These are phyloP conservation scores for Populus hybrid DNA, from an alignment of 441 rosid species.

Conservation along the genomic window DNA sequence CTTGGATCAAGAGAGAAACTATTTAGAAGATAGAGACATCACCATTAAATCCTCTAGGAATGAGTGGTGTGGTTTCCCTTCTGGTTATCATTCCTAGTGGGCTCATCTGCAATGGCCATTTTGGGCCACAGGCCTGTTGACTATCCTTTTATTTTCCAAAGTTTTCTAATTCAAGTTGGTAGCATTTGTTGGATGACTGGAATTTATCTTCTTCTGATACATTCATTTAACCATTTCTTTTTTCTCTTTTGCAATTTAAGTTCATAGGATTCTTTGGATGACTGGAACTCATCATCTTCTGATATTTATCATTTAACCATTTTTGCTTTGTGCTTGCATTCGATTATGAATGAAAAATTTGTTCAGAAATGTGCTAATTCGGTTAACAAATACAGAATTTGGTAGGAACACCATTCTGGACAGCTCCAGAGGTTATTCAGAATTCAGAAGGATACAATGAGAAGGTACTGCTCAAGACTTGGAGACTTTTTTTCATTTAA, in stretches of 20 bases:
- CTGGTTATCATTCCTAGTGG: background rate
- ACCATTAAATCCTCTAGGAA: background rate
- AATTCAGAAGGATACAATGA: conserved; percentile 96
- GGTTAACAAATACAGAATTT: conserved; percentile 62
- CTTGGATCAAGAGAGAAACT: background rate
- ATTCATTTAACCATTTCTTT: background rate
- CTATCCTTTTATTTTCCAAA: background rate
- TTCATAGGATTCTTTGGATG: background rate
- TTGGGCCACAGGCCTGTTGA: background rate
- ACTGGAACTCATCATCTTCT: conserved; percentile 9
- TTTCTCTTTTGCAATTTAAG: background rate
- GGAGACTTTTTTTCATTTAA: background rate
- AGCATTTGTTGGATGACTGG: background rate
- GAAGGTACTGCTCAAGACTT: conserved; percentile 40
- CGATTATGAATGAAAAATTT: conserved; percentile 13
- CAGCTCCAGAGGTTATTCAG: conserved; percentile 99
- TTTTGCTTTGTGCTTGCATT: conserved; percentile 5
- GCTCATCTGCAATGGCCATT: background rate
- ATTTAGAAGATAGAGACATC: background rate
- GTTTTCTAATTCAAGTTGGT: background rate
- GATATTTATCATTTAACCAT: background rate
- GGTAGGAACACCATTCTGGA: conserved; percentile 99
- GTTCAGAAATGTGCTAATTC: conserved; percentile 37
- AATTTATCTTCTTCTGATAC: background rate
- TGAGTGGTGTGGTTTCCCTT: background rate